These are phyloP conservation scores for Lumnitzera littorea DNA, from an alignment of 345 rosid genomes.

Conservation along the genomic window DNA sequence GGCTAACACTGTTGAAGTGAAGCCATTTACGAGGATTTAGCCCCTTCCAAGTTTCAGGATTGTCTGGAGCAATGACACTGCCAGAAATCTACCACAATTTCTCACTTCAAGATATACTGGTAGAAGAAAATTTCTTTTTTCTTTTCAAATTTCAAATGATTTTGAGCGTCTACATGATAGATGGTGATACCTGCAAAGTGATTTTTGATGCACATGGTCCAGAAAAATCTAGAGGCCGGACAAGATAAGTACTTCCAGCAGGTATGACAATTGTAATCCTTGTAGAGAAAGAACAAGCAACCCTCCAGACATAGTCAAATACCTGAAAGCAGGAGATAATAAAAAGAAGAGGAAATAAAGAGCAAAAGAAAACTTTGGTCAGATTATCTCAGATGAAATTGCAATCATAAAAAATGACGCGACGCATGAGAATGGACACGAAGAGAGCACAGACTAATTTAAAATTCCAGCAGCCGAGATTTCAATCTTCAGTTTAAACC, in stretches of 20 bases:
- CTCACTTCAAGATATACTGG: not conserved
- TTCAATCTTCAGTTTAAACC: too few relatives aligned
- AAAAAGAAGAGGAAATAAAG: not conserved
- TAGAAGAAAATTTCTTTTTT: too few relatives aligned
- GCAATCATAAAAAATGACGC: too few relatives aligned
- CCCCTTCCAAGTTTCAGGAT: slow-evolving; percentile 73
- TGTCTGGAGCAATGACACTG: slow-evolving; percentile 61
- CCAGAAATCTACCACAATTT: slow-evolving; percentile 56
- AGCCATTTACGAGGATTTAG: slow-evolving; percentile 68
- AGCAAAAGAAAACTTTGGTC: too few relatives aligned
- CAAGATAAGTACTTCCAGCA: slow-evolving; percentile 36
- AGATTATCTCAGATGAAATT: too few relatives aligned
- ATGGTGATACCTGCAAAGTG: slow-evolving; percentile 45
- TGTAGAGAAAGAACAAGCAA: slow-evolving; percentile 56
- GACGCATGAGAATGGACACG: too few relatives aligned
- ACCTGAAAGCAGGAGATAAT: slow-evolving; percentile 36
- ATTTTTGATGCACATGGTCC: slow-evolving; percentile 84
- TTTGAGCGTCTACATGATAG: not conserved
- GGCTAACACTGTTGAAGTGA: slow-evolving; percentile 65
- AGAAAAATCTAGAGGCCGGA: slow-evolving; percentile 53
- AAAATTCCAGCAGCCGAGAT: too few relatives aligned
- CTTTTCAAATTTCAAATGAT: not conserved
- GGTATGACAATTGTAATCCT: slow-evolving; percentile 52
- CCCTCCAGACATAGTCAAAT: slow-evolving; percentile 54
- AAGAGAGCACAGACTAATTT: too few relatives aligned